A percentile compares a stretch with the other conserved stretches of the same genome.
Conservation (phyloP, 2,329 filamentous ascomycete genomes). For the Corynespora cassiicola region DNA sequence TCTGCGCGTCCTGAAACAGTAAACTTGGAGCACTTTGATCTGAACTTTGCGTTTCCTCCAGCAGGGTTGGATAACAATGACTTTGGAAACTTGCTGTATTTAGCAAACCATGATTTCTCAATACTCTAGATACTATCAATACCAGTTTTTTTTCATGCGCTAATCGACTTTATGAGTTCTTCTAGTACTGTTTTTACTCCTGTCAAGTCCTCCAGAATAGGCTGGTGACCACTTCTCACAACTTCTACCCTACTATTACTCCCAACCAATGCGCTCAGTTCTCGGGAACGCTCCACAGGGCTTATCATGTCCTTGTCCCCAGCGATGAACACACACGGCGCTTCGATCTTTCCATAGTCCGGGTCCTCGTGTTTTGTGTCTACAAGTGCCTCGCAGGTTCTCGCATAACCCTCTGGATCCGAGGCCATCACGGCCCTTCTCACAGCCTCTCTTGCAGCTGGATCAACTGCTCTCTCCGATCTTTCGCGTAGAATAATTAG, state of each 20-base stretch:
- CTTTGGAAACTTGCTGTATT: too few relatives aligned
- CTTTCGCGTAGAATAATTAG: not conserved
- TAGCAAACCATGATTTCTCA: constrained; percentile 8
- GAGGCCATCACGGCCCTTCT: constrained; percentile 6
- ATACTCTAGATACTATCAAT: not conserved
- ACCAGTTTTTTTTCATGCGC: not conserved
- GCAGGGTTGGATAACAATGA: too few relatives aligned
- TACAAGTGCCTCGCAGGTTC: constrained; percentile 14
- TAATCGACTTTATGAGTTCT: constrained; percentile 1
- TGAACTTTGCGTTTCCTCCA: too few relatives aligned
- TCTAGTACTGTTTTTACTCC: constrained; percentile 1
- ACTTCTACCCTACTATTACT: constrained; percentile 5
- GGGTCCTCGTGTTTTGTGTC: constrained; percentile 10
- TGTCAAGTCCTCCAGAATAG: constrained; percentile 3
- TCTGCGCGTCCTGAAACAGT: too few relatives aligned
- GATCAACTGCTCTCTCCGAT: not conserved
- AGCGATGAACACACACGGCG: constrained; percentile 6
- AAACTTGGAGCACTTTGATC: not conserved
- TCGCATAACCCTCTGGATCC: constrained; percentile 12
- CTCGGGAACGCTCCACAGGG: constrained; percentile 1
- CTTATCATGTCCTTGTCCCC: constrained; percentile 8
- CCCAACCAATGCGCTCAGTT: not conserved
- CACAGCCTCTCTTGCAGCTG: constrained; percentile 6
- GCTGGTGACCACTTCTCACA: constrained; percentile 8
- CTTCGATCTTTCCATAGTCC: constrained; percentile 5